phyloP scores from a whole-genome alignment of 441 rosid genomes.

The Brassica balearica region DNA sequence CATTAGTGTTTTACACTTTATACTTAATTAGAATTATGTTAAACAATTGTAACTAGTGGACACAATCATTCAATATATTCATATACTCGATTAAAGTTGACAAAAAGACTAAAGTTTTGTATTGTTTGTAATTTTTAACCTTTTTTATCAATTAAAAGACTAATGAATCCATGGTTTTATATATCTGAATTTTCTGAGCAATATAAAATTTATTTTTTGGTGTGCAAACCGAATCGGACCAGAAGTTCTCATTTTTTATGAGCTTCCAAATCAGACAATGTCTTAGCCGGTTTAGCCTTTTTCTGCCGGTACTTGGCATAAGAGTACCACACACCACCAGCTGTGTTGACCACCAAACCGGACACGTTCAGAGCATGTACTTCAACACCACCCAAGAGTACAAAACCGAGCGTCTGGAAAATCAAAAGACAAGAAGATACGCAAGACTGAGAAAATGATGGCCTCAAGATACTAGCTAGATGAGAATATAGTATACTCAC shows the following conservation, averaged over 20 bases:
- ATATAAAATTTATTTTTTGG: not conserved
- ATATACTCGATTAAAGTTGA: not conserved
- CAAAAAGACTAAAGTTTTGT: not conserved
- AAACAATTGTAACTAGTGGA: slow-evolving; percentile 28
- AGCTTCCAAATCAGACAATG: slow-evolving; percentile 66
- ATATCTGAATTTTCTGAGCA: not conserved
- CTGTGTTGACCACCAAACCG: slow-evolving; percentile 85
- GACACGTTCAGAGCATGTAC: slow-evolving; percentile 87
- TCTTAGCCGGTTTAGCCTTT: slow-evolving; percentile 61
- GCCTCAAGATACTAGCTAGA: slow-evolving; percentile 17
- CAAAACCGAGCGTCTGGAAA: slow-evolving; percentile 81
- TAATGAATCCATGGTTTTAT: slow-evolving; percentile 19
- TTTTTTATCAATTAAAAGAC: not conserved
- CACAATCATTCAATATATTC: slow-evolving; percentile 37
- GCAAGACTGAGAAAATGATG: slow-evolving; percentile 17
- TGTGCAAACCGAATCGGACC: slow-evolving; percentile 13
- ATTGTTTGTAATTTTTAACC: too few species aligned
- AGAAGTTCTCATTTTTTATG: slow-evolving; percentile 53
- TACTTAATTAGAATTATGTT: not conserved
- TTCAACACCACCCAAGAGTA: slow-evolving; percentile 89
- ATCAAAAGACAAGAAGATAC: slow-evolving; percentile 7
- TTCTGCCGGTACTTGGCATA: slow-evolving; percentile 81
- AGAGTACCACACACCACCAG: slow-evolving; percentile 96
- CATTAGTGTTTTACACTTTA: too few species aligned
- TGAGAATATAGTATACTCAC: slow-evolving; percentile 53